Evolutionary conservation across 148 eudicot species (phyloP), one percentile per base, ranked within the genome.

Genomic region (Rhododendron henanense): DNA sequence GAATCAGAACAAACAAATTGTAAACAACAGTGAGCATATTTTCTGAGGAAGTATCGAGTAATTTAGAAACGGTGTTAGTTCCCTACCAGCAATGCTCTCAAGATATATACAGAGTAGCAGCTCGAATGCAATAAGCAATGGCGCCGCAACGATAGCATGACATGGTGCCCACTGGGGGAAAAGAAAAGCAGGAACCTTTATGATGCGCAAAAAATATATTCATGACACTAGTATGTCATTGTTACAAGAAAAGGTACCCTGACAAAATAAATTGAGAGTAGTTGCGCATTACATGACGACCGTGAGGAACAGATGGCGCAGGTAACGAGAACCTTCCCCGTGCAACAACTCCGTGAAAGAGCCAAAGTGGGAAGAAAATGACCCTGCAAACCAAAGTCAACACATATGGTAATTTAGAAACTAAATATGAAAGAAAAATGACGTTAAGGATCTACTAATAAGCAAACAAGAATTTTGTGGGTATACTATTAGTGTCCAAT

Each of bases 271-370:
- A 59, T 31, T 23, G 23, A 45, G 81, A 35, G 48, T 57, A 41
- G 84, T 33, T 61, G 65, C 18, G 48, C 25, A 82, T 84, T 96
- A 95, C 99, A 92, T 95, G 90, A 78, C 98, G 96, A 85, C 92
- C 98, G 90, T 96, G 97, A 25, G 99, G 99, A 88, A 94, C 92
- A 61, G 98, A 91, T 57, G 99, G 99, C 37, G 99, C 98, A 84
- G 99, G 99, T 84, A 95, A 91, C 61, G 99, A 96, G 91, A 96
- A 96, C 89, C 99, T 92, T 89, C 99, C 99, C n/a, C 99, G 94
- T 45, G 97, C 93, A 88, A 93, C 95, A 89, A 96, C 94, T 69
- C 89, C 92, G 87, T 96, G 98, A 88, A 96, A 96, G n/a, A 95
- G 86, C 97, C 98, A 96, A 83, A 96, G 84, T 18, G 99, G 99